These are phyloP conservation scores for Ulvella scutata DNA, from an alignment of 139 green algal genomes.

Conservation along the genomic window DNA sequence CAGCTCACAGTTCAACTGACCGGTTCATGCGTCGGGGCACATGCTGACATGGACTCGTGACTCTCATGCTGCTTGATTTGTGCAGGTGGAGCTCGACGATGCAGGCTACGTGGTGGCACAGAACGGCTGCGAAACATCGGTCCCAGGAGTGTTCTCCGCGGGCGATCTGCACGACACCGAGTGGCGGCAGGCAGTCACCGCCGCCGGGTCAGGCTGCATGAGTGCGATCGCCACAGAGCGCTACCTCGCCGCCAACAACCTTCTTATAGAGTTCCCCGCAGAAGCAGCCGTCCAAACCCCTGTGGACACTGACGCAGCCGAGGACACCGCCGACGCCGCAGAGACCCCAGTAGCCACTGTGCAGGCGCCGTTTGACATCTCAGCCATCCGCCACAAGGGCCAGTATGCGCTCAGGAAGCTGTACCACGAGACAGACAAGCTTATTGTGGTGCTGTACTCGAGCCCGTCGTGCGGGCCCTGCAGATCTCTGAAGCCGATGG, in stretches of 20 bases:
- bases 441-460: constrained; percentile 86
- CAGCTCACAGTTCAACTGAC: too few species aligned
- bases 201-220: constrained; percentile 87
- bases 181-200: constrained; percentile 88
- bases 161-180: constrained; percentile 89
- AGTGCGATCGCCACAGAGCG: constrained; percentile 84
- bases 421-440: constrained; percentile 84
- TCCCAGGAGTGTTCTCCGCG: constrained; percentile 79
- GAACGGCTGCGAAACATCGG: constrained; percentile 33
- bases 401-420: constrained; percentile 90
- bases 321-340: not conserved
- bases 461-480: constrained; percentile 41
- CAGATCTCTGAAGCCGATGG: constrained; percentile 88
- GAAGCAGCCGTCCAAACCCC: not conserved
- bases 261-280: constrained; percentile 23
- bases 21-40: too few species aligned
- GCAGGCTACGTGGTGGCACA: constrained; percentile 77
- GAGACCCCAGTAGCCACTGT: constrained; percentile 15
- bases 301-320: not conserved
- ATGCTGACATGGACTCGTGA: too few species aligned
- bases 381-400: constrained; percentile 54
- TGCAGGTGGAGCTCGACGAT: constrained; percentile 72
- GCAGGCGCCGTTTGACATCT: constrained; percentile 45
- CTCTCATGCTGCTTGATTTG: too few species aligned
- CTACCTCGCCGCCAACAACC: constrained; percentile 59